These are phyloP conservation scores for Urtica urens DNA, from an alignment of 306 rosid species.

Conservation along the genomic window DNA sequence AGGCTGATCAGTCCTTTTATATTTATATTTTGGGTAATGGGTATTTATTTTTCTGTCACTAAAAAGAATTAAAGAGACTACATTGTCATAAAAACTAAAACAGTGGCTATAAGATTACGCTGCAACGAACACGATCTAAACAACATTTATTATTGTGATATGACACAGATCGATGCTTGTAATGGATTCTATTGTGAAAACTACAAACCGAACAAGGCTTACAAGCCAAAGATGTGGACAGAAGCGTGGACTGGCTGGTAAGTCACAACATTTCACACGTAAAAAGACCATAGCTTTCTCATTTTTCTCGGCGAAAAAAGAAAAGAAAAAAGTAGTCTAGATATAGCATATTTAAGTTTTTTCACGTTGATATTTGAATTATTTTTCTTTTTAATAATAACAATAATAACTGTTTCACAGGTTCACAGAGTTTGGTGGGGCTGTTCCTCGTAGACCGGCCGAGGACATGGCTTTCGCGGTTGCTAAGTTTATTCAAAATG, in stretches of 20 bases:
- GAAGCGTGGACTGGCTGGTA: slow-evolving; percentile 96
- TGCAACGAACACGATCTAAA: neutral
- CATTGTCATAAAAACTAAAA: neutral
- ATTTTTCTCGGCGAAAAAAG: too few relatives aligned
- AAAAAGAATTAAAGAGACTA: neutral
- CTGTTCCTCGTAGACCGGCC: slow-evolving; percentile 70
- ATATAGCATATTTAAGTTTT: too few relatives aligned
- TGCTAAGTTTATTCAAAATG: slow-evolving; percentile 73
- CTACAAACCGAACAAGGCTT: slow-evolving; percentile 51
- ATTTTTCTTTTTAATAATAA: neutral
- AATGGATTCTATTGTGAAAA: slow-evolving; percentile 86
- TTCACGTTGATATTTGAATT: neutral
- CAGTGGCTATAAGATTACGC: neutral
- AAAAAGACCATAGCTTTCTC: slow-evolving; percentile 3
- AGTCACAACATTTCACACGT: slow-evolving; percentile 17
- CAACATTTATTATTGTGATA: slow-evolving; percentile 3
- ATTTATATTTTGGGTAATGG: neutral
- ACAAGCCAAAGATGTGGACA: slow-evolving; percentile 94
- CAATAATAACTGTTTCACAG: slow-evolving; percentile 22
- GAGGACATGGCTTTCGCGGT: slow-evolving; percentile 79
- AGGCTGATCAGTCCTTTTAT: neutral
- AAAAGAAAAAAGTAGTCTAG: too few relatives aligned
- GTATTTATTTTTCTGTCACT: too few relatives aligned
- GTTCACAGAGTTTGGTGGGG: slow-evolving; percentile 87
- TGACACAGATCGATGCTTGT: slow-evolving; percentile 74